phyloP scores from a whole-genome alignment of 78 protist species.

The Mastigamoeba balamuthi region DNA sequence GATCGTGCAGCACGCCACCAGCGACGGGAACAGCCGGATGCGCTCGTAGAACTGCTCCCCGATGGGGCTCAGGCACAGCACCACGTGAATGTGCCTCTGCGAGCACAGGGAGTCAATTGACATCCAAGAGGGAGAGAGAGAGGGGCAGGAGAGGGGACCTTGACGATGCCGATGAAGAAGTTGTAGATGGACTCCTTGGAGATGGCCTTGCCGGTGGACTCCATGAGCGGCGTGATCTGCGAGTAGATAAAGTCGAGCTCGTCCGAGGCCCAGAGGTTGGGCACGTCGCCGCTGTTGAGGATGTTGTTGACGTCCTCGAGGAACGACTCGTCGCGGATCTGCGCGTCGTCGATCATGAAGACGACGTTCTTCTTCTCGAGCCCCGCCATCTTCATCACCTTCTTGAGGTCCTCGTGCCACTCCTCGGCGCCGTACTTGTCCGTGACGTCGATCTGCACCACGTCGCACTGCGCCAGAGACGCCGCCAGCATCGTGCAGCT shows the following conservation, averaged over 20 bases:
- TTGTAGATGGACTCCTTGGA: conserved; percentile 41
- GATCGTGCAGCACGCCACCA: conserved; percentile 77
- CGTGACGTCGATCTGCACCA: conserved; percentile 47
- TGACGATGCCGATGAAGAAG: too few species aligned
- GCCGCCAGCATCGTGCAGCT: conserved; percentile 76
- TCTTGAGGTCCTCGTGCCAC: conserved; percentile 66
- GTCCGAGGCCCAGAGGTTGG: conserved; percentile 57
- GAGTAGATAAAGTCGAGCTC: conserved; percentile 52
- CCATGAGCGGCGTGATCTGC: conserved; percentile 30
- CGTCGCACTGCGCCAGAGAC: conserved; percentile 42
- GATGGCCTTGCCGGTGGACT: conserved; percentile 12
- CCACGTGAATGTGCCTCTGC: conserved; percentile 54
- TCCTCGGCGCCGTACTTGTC: conserved; percentile 49
- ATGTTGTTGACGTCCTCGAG: conserved; percentile 82
- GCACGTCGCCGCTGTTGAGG: conserved; percentile 82
- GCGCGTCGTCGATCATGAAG: conserved; percentile 82
- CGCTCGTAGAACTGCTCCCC: conserved; percentile 67
- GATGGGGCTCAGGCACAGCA: conserved; percentile 74
- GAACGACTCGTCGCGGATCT: conserved; percentile 64
- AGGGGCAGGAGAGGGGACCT: too few species aligned
- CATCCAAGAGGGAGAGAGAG: too few species aligned
- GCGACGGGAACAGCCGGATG: conserved; percentile 81
- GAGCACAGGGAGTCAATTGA: background rate
- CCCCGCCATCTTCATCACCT: conserved; percentile 38
- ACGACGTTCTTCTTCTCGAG: conserved; percentile 46